phyloP scores from a whole-genome alignment of 2,329 filamentous ascomycete genomes.

The Talaromyces albobiverticillius region DNA sequence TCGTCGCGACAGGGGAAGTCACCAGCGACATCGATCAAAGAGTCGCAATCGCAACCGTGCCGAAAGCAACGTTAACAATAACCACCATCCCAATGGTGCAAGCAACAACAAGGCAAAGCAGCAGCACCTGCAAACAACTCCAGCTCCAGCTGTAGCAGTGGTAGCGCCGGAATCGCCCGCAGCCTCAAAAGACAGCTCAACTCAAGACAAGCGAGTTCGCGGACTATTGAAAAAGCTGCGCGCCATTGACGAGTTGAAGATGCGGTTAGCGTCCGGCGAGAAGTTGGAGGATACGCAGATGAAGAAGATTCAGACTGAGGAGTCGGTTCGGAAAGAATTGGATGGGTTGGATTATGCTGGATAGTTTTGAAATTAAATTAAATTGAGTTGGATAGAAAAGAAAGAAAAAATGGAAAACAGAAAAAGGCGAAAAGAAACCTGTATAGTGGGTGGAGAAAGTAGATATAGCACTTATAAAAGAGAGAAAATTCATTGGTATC shows the following conservation, averaged over 20 bases:
- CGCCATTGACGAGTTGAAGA: constrained; percentile 96
- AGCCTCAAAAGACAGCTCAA: constrained; percentile 55
- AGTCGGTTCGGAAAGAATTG: constrained; percentile 78
- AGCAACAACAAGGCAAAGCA: constrained; percentile 22
- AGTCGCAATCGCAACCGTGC: constrained; percentile 17
- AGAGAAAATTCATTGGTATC: background rate
- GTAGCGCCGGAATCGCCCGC: constrained; percentile 38
- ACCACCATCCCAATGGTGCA: constrained; percentile 7
- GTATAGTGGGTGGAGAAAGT: background rate
- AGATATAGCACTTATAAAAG: background rate
- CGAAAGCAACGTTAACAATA: constrained; percentile 16
- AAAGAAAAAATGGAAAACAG: background rate
- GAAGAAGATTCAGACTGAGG: constrained; percentile 94
- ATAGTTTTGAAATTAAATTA: constrained; percentile 15
- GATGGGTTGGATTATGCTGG: constrained; percentile 56
- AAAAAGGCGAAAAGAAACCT: background rate
- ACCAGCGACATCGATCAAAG: constrained; percentile 10
- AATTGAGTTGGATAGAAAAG: background rate
- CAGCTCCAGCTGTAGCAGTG: constrained; percentile 20
- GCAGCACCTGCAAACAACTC: constrained; percentile 22
- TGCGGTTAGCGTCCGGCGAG: constrained; percentile 89
- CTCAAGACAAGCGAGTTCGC: constrained; percentile 92
- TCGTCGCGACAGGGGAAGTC: constrained; percentile 16
- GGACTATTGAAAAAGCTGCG: constrained; percentile 95
- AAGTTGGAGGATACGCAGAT: constrained; percentile 98